These are phyloP conservation scores for Boletus fagicola DNA, from an alignment of 768 basidiomycete species.

Conservation along the genomic window DNA sequence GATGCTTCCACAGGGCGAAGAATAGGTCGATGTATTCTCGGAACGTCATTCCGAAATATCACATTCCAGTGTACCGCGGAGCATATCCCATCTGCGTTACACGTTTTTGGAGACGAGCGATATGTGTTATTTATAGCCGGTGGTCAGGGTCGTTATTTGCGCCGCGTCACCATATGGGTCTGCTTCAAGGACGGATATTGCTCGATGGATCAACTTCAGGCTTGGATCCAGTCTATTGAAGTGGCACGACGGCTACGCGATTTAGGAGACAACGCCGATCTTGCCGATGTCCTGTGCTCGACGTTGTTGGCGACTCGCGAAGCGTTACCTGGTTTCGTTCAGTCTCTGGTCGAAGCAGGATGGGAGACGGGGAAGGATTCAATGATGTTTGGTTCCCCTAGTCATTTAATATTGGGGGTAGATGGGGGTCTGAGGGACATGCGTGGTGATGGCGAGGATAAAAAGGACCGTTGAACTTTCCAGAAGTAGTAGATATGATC, in stretches of 20 bases:
- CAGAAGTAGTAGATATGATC: background rate
- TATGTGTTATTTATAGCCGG: constrained; percentile 53
- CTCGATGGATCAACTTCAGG: constrained; percentile 50
- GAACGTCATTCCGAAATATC: constrained; percentile 41
- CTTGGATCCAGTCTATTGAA: constrained; percentile 43
- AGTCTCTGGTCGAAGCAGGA: constrained; percentile 25
- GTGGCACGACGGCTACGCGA: constrained; percentile 8
- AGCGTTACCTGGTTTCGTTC: constrained; percentile 20
- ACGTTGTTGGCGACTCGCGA: constrained; percentile 13
- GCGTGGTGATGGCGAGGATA: constrained; percentile 8
- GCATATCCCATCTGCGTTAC: constrained; percentile 32
- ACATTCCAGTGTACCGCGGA: constrained; percentile 4
- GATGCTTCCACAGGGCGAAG: constrained; percentile 33
- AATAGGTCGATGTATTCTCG: constrained; percentile 50
- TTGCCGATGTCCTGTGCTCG: constrained; percentile 8
- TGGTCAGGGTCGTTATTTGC: background rate
- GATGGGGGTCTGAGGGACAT: background rate
- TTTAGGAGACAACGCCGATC: background rate
- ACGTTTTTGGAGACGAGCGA: constrained; percentile 42
- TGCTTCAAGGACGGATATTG: constrained; percentile 51
- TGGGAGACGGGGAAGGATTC: constrained; percentile 40
- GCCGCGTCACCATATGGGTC: constrained; percentile 35
- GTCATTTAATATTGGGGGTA: constrained; percentile 20
- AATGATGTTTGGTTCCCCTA: constrained; percentile 31
- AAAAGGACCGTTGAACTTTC: constrained; percentile 19